A percentile compares a stretch with the other conserved stretches of the same genome.
phyloP scores from a whole-genome alignment of 176 grass and related monocot genomes.

The Triticum aestivum region IWGSC_CS_RefSeq_v2.1 NC_057800.1:190663981-190664480 shows the following conservation, averaged over 20 bases:
- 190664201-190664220: constrained; percentile 97
- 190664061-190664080: constrained; percentile 91
- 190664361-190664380: not conserved
- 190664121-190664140: constrained; percentile 83
- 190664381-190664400: constrained; percentile 92
- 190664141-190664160: constrained; percentile 85
- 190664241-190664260: constrained; percentile 71
- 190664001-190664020: constrained; percentile 97
- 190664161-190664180: constrained; percentile 95
- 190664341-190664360: too few relatives aligned
- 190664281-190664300: not conserved
- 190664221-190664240: constrained; percentile 83
- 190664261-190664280: constrained; percentile 90
- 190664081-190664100: constrained; percentile 92
- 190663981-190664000: constrained; percentile 99
- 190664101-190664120: constrained; percentile 75
- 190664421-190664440: constrained; percentile 40
- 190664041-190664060: constrained; percentile 71
- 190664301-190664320: not conserved
- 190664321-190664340: not conserved
- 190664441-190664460: constrained; percentile 22
- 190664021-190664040: constrained; percentile 98
- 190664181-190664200: constrained; percentile 93
- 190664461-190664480: constrained; percentile 36
- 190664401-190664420: constrained; percentile 96